Evolutionary conservation across 148 eudicot species (phyloP).

Genomic region (Rhododendron henanense): DNA sequence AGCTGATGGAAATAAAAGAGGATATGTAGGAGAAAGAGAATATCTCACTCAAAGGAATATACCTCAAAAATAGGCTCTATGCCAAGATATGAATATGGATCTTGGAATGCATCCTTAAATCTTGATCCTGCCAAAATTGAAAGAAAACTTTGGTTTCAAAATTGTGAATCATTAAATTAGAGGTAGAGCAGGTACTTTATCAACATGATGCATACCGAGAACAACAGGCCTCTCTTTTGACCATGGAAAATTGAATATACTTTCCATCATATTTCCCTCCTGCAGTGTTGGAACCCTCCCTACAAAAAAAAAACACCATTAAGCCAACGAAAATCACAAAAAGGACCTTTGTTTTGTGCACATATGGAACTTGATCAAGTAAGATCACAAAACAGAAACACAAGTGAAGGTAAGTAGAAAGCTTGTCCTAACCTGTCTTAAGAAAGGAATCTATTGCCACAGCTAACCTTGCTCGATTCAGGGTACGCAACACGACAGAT

Average conservation of each 20-base stretch:
- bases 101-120: slow-evolving; percentile 94
- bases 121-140: slow-evolving; percentile 57
- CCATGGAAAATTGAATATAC: slow-evolving; percentile 75
- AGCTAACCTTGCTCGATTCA: slow-evolving; percentile 84
- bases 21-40: not conserved
- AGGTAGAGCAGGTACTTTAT: not conserved
- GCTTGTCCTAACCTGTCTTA: slow-evolving; percentile 55
- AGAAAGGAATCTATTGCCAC: slow-evolving; percentile 91
- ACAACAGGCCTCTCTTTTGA: slow-evolving; percentile 63
- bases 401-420: not conserved
- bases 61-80: slow-evolving; percentile 92
- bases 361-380: slow-evolving; percentile 8
- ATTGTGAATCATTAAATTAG: not conserved
- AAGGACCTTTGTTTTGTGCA: slow-evolving; percentile 1
- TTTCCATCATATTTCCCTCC: slow-evolving; percentile 91
- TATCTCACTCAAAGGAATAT: slow-evolving; percentile 2
- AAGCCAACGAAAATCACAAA: not conserved
- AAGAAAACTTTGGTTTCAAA: slow-evolving; percentile 11
- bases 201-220: slow-evolving; percentile 53
- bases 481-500: slow-evolving; percentile 82
- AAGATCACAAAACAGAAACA: not conserved
- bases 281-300: slow-evolving; percentile 81
- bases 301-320: slow-evolving; percentile 20
- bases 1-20: not conserved
- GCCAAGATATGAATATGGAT: slow-evolving; percentile 69